These are phyloP conservation scores for Ophiocordyceps camponoti-leonardi DNA, from an alignment of 2,329 filamentous ascomycete genomes.

Conservation along the genomic window DNA sequence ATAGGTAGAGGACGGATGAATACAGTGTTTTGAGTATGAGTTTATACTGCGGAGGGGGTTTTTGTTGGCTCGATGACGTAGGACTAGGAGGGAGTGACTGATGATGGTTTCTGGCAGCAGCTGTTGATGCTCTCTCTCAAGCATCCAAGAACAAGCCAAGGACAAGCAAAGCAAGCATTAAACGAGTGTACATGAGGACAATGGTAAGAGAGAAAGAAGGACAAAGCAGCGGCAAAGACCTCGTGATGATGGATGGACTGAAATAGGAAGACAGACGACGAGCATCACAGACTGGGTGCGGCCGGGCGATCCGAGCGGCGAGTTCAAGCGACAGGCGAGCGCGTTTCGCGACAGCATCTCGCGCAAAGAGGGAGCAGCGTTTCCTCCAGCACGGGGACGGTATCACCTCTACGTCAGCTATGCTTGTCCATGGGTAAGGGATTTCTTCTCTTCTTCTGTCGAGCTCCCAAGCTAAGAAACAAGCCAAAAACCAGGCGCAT, in stretches of 20 bases:
- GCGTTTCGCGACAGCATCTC: constrained; percentile 72
- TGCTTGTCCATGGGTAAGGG: constrained; percentile 77
- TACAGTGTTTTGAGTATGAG: neutral
- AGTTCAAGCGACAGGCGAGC: constrained; percentile 81
- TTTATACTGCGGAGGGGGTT: neutral
- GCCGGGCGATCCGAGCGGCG: constrained; percentile 60
- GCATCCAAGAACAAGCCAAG: too few species aligned
- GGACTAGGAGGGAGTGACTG: too few species aligned
- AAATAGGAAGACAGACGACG: constrained; percentile 1
- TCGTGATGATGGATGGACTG: neutral
- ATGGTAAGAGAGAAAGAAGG: neutral
- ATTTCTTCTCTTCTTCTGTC: too few species aligned
- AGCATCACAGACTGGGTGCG: constrained; percentile 66
- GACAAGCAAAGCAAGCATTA: too few species aligned
- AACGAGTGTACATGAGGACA: too few species aligned
- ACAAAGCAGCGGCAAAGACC: neutral
- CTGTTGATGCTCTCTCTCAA: too few species aligned
- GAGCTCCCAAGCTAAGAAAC: neutral
- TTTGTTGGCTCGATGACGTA: neutral
- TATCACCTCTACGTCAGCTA: constrained; percentile 95
- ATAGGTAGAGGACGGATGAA: neutral
- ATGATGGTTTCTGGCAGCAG: too few species aligned
- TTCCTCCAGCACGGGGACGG: constrained; percentile 69
- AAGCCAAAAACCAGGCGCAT: constrained; percentile 41
- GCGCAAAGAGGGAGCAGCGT: constrained; percentile 51